Conservation (phyloP, 2,329 filamentous ascomycete genomes). For the Periconia digitata region DNA sequence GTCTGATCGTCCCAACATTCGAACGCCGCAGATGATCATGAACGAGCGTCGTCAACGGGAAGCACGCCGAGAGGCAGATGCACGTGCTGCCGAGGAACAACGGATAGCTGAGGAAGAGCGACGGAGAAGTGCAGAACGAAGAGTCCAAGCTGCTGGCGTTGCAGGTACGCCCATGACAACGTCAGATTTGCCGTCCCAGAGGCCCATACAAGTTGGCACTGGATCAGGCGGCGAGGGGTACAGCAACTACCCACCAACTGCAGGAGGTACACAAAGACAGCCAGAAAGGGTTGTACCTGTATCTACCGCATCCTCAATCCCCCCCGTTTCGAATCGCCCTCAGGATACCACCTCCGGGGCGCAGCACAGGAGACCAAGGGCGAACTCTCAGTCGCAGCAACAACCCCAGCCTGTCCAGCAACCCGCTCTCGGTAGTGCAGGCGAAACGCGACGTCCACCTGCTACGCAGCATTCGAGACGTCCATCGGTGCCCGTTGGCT, state of each 20-base stretch:
- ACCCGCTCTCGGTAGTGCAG: constrained; percentile 20
- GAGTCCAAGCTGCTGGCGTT: constrained; percentile 58
- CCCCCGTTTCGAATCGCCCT: constrained; percentile 22
- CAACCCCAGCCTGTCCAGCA: constrained; percentile 34
- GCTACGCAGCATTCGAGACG: constrained; percentile 34
- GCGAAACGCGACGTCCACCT: constrained; percentile 33
- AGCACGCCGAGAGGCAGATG: constrained; percentile 64
- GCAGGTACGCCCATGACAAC: constrained; percentile 41
- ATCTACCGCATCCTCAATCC: constrained; percentile 12
- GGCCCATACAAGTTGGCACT: constrained; percentile 29
- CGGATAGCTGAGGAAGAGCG: constrained; percentile 56
- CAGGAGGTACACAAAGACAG: constrained; percentile 29
- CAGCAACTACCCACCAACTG: constrained; percentile 24
- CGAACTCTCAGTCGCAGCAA: constrained; percentile 38
- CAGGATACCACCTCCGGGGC: constrained; percentile 30
- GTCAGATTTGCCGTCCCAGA: constrained; percentile 28
- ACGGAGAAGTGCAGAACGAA: constrained; percentile 60
- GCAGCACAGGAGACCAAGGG: constrained; percentile 32
- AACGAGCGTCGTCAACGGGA: constrained; percentile 79
- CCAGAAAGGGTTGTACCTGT: constrained; percentile 24
- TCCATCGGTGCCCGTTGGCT: constrained; percentile 30
- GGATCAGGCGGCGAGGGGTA: constrained; percentile 31
- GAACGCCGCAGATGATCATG: constrained; percentile 90
- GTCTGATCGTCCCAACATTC: constrained; percentile 61
- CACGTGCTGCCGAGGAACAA: constrained; percentile 52